Percentiles rank a stretch among this genome's conserved stretches.
phyloP scores from a whole-genome alignment of 1,139 yeast genomes.

The Wickerhamomyces sp. region DNA sequence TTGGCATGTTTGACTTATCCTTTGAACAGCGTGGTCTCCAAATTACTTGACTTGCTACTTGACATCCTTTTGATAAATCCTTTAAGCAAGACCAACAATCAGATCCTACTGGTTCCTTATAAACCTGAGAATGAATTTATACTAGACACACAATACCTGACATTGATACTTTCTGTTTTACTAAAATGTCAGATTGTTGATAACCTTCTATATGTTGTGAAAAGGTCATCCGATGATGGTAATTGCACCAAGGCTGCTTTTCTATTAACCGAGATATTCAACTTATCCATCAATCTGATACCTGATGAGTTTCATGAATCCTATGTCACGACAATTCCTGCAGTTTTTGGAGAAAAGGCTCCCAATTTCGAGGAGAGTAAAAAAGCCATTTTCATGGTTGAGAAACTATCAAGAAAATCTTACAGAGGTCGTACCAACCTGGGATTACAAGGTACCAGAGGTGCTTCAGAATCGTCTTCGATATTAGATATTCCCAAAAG shows the following conservation, averaged over 20 bases:
- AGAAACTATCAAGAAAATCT: conserved; percentile 38
- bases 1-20: conserved; percentile 61
- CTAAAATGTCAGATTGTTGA: conserved; percentile 53
- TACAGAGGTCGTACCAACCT: conserved; percentile 32
- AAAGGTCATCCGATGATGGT: conserved; percentile 38
- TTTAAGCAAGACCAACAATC: conserved; percentile 27
- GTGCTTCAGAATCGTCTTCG: conserved; percentile 25
- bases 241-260: conserved; percentile 57
- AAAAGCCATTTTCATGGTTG: conserved; percentile 27
- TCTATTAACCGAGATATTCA: conserved; percentile 57
- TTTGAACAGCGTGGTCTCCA: conserved; percentile 49
- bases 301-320: conserved; percentile 14
- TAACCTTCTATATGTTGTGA: conserved; percentile 43
- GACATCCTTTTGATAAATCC: conserved; percentile 61
- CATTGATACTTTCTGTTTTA: conserved; percentile 50
- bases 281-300: conserved; percentile 48
- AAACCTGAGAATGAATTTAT: conserved; percentile 27
- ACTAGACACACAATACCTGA: conserved; percentile 54
- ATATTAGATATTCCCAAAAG: conserved; percentile 34
- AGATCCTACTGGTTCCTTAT: conserved; percentile 22
- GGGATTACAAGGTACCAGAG: conserved; percentile 25
- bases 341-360: conserved; percentile 1
- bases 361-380: conserved; percentile 3
- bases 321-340: conserved; percentile 3
- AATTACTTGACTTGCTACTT: conserved; percentile 64